Percentiles rank a stretch among this genome's conserved stretches.
Conservation (phyloP, 2,329 filamentous ascomycete genomes). For the Cercospora sp. region DNA sequence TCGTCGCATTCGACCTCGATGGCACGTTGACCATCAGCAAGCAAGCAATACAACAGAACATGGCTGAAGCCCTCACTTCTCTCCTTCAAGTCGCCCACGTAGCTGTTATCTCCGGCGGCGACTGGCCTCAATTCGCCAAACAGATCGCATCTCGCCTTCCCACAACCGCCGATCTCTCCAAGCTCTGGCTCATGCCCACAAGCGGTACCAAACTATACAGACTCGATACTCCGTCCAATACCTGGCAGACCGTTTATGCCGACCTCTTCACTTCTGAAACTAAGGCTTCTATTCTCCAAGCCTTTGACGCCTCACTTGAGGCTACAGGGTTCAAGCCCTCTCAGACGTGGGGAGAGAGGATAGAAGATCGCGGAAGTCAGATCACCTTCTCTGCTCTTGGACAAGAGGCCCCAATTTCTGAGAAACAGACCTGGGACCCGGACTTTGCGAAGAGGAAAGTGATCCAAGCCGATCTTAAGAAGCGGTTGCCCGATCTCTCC, state of each 20-base stretch:
- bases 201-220: slow-evolving; percentile 47
- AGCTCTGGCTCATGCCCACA: slow-evolving; percentile 48
- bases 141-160: slow-evolving; percentile 44
- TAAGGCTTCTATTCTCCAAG: slow-evolving; percentile 20
- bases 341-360: slow-evolving; percentile 44
- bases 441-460: slow-evolving; percentile 45
- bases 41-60: slow-evolving; percentile 34
- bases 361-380: slow-evolving; percentile 47
- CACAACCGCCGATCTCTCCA: slow-evolving; percentile 39
- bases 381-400: slow-evolving; percentile 48
- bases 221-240: slow-evolving; percentile 17
- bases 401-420: slow-evolving; percentile 42
- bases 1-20: slow-evolving; percentile 44
- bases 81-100: slow-evolving; percentile 45
- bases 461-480: slow-evolving; percentile 42
- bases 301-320: slow-evolving; percentile 40
- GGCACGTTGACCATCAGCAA: slow-evolving; percentile 43
- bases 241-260: slow-evolving; percentile 38
- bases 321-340: slow-evolving; percentile 43
- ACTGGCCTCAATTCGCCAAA: slow-evolving; percentile 48
- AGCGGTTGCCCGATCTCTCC: slow-evolving; percentile 41
- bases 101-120: slow-evolving; percentile 45
- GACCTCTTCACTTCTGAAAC: slow-evolving; percentile 42
- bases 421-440: slow-evolving; percentile 44
- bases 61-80: slow-evolving; percentile 39